These are phyloP conservation scores for Phtheirospermum japonicum DNA, from an alignment of 257 asterid species.

Conservation along the genomic window DNA sequence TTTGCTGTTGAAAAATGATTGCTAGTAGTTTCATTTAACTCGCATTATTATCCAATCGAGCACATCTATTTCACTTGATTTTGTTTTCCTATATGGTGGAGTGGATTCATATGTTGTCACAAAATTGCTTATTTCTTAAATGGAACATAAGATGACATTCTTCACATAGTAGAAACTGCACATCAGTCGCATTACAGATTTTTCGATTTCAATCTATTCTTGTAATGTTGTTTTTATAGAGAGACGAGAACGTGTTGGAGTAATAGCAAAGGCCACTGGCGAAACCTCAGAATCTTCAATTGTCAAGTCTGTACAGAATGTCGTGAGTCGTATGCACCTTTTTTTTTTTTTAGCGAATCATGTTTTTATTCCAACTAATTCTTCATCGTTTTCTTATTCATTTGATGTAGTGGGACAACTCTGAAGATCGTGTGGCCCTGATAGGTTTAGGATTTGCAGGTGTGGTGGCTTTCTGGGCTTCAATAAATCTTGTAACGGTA, in stretches of 20 bases:
- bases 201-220: background rate
- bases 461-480: slow-evolving; percentile 75
- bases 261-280: slow-evolving; percentile 52
- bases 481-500: slow-evolving; percentile 65
- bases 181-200: background rate
- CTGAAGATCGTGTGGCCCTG: slow-evolving; percentile 86
- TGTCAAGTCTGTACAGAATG: slow-evolving; percentile 48
- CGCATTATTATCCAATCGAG: no score
- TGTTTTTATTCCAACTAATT: background rate
- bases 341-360: background rate
- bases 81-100: no score
- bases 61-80: no score
- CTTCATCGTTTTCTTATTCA: background rate
- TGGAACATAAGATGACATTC: background rate
- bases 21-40: no score
- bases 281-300: slow-evolving; percentile 55
- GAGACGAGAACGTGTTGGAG: slow-evolving; percentile 33
- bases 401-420: slow-evolving; percentile 72
- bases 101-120: no score
- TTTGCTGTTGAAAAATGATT: no score
- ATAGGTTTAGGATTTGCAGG: slow-evolving; percentile 90
- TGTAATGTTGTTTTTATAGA: slow-evolving; percentile 31
- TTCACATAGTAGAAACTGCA: background rate
- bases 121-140: no score
- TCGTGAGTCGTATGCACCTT: slow-evolving; percentile 41